Conservation (phyloP, 305 asterid genomes). For the Fraxinus xanthoxyloides region DNA sequence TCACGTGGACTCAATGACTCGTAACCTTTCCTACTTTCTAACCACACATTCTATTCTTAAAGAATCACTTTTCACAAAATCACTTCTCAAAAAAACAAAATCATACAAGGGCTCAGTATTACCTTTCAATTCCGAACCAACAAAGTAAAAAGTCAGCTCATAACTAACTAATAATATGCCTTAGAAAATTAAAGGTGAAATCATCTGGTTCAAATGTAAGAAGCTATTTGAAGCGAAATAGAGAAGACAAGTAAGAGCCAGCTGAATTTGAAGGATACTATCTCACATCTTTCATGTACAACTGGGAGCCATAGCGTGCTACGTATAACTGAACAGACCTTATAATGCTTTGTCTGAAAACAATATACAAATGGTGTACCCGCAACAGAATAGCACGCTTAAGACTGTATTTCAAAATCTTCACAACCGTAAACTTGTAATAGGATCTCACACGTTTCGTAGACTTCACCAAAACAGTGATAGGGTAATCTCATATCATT, state of each 20-base stretch:
- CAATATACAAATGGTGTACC: neutral
- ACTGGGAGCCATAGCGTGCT: neutral
- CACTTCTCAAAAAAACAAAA: neutral
- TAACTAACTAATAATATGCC: neutral
- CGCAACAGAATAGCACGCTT: neutral
- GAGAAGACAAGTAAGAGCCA: neutral
- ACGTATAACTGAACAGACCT: neutral
- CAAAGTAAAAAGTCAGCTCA: neutral
- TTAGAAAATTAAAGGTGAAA: neutral
- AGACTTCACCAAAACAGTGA: neutral
- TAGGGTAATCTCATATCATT: neutral
- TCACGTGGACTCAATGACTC: neutral
- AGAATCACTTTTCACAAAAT: neutral
- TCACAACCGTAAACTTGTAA: neutral
- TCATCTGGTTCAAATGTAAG: neutral
- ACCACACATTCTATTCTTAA: neutral
- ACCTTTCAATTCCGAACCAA: neutral
- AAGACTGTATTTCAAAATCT: neutral
- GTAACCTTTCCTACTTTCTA: neutral
- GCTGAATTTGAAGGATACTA: neutral
- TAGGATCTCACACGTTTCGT: neutral
- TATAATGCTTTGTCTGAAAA: neutral
- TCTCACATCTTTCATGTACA: neutral
- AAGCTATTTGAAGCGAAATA: neutral
- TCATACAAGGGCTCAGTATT: neutral